Conservation (phyloP, 352 stramenopile species). For the Blastocystis sp. region DNA sequence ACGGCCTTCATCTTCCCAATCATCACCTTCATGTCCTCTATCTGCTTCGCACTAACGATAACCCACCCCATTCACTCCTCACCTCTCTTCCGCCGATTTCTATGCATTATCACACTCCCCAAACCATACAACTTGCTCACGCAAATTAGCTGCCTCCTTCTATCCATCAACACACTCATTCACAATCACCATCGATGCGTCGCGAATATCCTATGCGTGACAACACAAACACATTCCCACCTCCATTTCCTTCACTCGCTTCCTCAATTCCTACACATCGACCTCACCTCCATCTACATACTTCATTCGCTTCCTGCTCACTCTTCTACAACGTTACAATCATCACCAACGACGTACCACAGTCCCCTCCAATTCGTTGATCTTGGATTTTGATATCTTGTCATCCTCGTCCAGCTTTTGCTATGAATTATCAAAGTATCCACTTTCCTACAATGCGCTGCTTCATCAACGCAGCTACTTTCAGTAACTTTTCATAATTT, state of each 20-base stretch:
- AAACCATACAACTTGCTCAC: background rate
- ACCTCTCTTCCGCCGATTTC: background rate
- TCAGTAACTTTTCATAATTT: constrained; percentile 48
- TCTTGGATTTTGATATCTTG: background rate
- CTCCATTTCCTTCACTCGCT: background rate
- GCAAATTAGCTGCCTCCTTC: background rate
- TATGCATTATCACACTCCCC: too few relatives aligned
- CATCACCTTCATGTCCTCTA: constrained; percentile 21
- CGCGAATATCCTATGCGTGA: too few relatives aligned
- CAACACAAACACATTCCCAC: too few relatives aligned
- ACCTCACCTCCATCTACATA: too few relatives aligned
- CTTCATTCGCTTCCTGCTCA: background rate
- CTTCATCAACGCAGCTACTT: constrained; percentile 52
- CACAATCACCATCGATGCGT: background rate
- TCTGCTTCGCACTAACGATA: background rate
- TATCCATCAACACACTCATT: too few relatives aligned
- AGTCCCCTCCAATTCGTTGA: background rate
- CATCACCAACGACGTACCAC: background rate
- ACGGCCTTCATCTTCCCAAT: background rate
- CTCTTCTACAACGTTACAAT: background rate
- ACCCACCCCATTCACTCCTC: background rate
- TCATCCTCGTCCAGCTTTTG: constrained; percentile 6
- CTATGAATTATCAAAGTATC: background rate
- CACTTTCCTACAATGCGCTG: background rate
- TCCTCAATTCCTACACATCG: too few relatives aligned